Evolutionary conservation across 495 filamentous ascomycete genomes (phyloP).

Genomic region (Hyphodiscus hymeniophilus): DNA sequence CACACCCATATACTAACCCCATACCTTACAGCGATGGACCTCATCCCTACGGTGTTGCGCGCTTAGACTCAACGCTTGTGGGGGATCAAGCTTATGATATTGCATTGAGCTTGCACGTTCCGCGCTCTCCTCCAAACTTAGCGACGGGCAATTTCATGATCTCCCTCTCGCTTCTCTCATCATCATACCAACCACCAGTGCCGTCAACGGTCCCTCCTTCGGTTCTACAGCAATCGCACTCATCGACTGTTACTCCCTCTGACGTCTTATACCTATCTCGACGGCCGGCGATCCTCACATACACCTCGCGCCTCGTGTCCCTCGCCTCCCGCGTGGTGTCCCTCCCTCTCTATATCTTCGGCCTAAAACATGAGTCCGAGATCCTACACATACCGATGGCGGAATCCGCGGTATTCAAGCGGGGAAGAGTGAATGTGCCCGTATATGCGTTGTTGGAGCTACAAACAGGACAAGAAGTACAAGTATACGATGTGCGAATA

Average conservation of each 20-base stretch:
- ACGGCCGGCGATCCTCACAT: constrained; percentile 59
- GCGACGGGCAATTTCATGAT: constrained; percentile 88
- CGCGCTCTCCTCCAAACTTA: constrained; percentile 51
- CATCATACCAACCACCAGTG: constrained; percentile 20
- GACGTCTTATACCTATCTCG: constrained; percentile 35
- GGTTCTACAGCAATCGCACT: constrained; percentile 8
- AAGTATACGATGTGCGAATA: constrained; percentile 64
- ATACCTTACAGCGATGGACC: constrained; percentile 2
- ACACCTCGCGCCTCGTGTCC: constrained; percentile 48
- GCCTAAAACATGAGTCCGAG: constrained; percentile 36
- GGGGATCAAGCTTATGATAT: constrained; percentile 56
- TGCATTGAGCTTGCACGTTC: constrained; percentile 47
- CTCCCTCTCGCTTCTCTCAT: constrained; percentile 55
- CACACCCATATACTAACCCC: neutral
- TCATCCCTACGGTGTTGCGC: constrained; percentile 46
- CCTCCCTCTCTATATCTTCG: constrained; percentile 52
- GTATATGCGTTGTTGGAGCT: constrained; percentile 54
- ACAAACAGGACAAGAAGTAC: constrained; percentile 54
- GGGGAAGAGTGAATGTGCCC: constrained; percentile 49
- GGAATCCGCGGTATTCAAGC: constrained; percentile 57
- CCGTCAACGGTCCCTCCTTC: constrained; percentile 13
- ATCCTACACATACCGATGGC: constrained; percentile 60
- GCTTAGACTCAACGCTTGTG: constrained; percentile 35
- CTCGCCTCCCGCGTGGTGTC: constrained; percentile 28
- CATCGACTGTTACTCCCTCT: constrained; percentile 1